Conservation (phyloP, 164 flowering plant species). For the Chloranthus sessilifolius region DNA sequence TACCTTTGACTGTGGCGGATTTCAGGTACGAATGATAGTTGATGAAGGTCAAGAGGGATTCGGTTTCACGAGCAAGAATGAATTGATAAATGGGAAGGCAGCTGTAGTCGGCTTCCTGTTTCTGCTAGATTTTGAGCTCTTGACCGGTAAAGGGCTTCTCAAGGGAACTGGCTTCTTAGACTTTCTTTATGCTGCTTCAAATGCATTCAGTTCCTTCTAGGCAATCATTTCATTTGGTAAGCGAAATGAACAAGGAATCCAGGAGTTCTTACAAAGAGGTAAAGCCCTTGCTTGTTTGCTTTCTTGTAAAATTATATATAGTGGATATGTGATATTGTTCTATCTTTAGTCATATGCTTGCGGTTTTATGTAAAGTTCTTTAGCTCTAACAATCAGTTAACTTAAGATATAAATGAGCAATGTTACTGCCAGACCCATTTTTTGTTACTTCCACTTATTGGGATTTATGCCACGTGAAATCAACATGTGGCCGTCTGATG, state of each 20-base stretch:
- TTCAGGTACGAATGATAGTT: slow-evolving; percentile 86
- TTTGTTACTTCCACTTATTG: too few relatives aligned
- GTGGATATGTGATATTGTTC: too few relatives aligned
- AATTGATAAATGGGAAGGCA: slow-evolving; percentile 89
- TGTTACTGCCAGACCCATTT: too few relatives aligned
- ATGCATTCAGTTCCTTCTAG: slow-evolving; percentile 43
- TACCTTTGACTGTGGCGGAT: not conserved
- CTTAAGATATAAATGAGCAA: too few relatives aligned
- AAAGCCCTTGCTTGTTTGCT: too few relatives aligned
- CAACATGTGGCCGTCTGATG: too few relatives aligned
- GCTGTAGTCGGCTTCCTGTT: slow-evolving; percentile 79
- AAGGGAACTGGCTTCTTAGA: slow-evolving; percentile 96
- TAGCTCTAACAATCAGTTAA: not conserved
- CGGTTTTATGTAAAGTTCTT: not conserved
- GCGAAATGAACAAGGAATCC: too few relatives aligned
- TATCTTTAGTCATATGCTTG: not conserved
- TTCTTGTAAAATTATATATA: too few relatives aligned
- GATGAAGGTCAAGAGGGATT: slow-evolving; percentile 72
- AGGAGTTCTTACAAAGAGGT: not conserved
- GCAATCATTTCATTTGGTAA: slow-evolving; percentile 1
- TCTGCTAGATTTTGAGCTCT: slow-evolving; percentile 83
- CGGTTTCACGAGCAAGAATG: slow-evolving; percentile 73
- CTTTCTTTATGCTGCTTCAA: slow-evolving; percentile 58
- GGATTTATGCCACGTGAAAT: too few relatives aligned
- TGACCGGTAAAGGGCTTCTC: slow-evolving; percentile 91